Base-by-base conservation (phyloP, 1,284 basidiomycete species). In the Fistulina hepatica region DNA sequence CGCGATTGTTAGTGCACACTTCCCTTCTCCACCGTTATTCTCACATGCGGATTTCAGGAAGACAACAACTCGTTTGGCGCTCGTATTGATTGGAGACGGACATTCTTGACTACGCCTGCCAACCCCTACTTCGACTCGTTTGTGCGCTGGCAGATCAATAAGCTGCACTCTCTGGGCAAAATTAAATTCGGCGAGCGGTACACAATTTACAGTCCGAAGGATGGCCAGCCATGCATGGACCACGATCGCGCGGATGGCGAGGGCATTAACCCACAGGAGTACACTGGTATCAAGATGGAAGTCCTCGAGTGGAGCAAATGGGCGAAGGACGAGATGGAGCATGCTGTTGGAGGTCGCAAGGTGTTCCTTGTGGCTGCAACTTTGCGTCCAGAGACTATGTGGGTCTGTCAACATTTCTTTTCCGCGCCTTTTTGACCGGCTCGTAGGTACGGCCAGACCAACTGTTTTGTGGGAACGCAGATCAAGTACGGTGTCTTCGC, bases 181-280 rank as follows among this genome's bases (percentile, higher is more conserved):
- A 88, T 97, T 69, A 94, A 95, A 65, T 99, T 97, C 55, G 95
- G 95, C 37, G 89, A 97, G 65, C 82, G 95, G 32, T 95, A 97
- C 63, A 99, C 95, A 27, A 91, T 99, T 57, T 98, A 95, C 70
- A 94, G 89, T 50, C 91, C 91, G n/a, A 97, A 97, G 61, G 95
- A 99, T 53, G 92, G 91, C 7, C 95, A 98, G 58, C 94, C 95
- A 1, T 98, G 95, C 58, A 98, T 99, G 95, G 95, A 99, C 64
- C 95, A 99, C 66, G 95, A 99, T 59, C 86, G 95, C 46, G 76
- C 80, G 40, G 90, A 91, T 47, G 95, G 95, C 34, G 95, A 99
- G 62, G 93, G 85, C 37, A 67, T 95, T 41, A 90, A 90, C 12
- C 94, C 95, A 6, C 92, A 95, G 55, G 94, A 98, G 58, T 98